Base-by-base conservation (phyloP, 768 basidiomycete genomes). In the Pleurotus tuber-regium region DNA sequence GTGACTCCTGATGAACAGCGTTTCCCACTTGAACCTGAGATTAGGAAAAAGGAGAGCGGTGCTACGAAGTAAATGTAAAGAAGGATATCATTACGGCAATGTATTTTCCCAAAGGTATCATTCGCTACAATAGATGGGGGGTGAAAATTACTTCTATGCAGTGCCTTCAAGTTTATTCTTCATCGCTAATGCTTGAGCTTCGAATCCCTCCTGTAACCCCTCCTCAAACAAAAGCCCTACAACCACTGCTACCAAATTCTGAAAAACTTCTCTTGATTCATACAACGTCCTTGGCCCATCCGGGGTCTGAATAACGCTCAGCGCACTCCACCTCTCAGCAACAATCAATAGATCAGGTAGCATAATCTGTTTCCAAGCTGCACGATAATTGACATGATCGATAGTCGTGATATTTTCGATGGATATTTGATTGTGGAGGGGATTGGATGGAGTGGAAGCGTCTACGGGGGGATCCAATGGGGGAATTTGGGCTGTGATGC, bases 21-120 rank as follows among this genome's bases (percentile, higher is more conserved):
- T 0, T 72, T 74, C 55, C 67, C 70, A 0, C 19, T 68, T 21
- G 70, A 74, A 18, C 69, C 71, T 4, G 67, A 69, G 28, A 66
- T 74, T 23, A 52, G 66, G 33, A 54, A 58, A 16, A 58, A 11
- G 11, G 50, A 49, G 3, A 57, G 48, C 3, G 54, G 54, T 10
- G 58, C 42, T 12, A 63, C 26, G 40, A 55, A 54, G 18, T 50
- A 50, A 21, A 8, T 42, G 14, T 42, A 14, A n/a, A n/a, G n/a
- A n/a, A n/a, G n/a, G n/a, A n/a, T n/a, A n/a, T n/a, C n/a, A n/a
- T n/a, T n/a, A n/a, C n/a, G n/a, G n/a, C n/a, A n/a, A n/a, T n/a
- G n/a, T n/a, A n/a, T n/a, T n/a, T n/a, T n/a, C n/a, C n/a, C n/a
- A n/a, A n/a, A n/a, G n/a, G n/a, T n/a, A n/a, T n/a, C n/a, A n/a